Conservation (phyloP, 2,329 filamentous ascomycete species). For the Pyrenophora tritici-repentis region DNA sequence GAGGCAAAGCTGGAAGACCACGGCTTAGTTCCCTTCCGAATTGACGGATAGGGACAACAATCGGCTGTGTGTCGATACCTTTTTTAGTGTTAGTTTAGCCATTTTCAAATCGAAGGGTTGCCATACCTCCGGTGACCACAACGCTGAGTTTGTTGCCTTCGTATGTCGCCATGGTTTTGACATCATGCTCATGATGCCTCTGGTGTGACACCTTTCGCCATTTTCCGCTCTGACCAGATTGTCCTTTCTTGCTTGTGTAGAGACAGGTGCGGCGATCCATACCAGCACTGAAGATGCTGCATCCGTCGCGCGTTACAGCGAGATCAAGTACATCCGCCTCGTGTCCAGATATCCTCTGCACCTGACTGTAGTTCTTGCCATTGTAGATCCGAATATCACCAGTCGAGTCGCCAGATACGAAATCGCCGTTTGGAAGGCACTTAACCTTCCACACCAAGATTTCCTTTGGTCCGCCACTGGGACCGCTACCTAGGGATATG, state of each 20-base stretch:
- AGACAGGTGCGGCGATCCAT: constrained; percentile 88
- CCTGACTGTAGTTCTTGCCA: constrained; percentile 85
- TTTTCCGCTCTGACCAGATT: constrained; percentile 49
- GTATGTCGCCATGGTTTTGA: constrained; percentile 90
- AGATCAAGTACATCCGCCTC: constrained; percentile 89
- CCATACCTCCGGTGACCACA: constrained; percentile 83
- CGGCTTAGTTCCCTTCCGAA: constrained; percentile 81
- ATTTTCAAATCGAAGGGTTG: background rate
- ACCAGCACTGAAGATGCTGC: constrained; percentile 83
- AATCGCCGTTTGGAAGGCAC: constrained; percentile 82
- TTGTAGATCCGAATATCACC: constrained; percentile 95
- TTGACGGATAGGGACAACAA: constrained; percentile 78
- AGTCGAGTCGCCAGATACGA: constrained; percentile 92
- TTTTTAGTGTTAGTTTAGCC: background rate
- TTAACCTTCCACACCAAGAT: constrained; percentile 94
- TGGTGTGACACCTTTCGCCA: constrained; percentile 89
- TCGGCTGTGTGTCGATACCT: constrained; percentile 85
- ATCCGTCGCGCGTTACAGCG: constrained; percentile 79
- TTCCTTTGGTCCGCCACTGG: constrained; percentile 77
- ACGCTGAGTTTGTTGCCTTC: constrained; percentile 84
- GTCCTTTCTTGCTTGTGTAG: constrained; percentile 61
- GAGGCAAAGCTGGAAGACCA: constrained; percentile 80
- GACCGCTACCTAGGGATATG: constrained; percentile 83
- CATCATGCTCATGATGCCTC: constrained; percentile 89
- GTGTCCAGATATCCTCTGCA: constrained; percentile 84